Percentiles rank a stretch among this genome's conserved stretches.
Evolutionary conservation across 129 eudicot species (phyloP).

Genomic region (Lonicera japonica): DNA sequence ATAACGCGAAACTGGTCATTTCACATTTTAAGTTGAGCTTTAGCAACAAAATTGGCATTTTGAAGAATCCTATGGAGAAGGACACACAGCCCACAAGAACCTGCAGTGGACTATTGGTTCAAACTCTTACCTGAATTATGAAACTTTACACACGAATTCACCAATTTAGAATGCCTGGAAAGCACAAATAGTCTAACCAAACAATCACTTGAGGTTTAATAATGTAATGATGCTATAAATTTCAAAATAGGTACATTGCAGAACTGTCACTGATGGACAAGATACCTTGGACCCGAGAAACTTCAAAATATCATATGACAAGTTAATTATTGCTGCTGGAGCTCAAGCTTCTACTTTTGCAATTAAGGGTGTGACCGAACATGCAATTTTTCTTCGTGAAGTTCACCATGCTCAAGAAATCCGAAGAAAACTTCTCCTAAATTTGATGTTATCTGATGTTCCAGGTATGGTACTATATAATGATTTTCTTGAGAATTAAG

Average conservation of each 20-base stretch:
- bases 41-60: too few relatives aligned
- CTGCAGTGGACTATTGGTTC: too few relatives aligned
- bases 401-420: constrained; percentile 97
- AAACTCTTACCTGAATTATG: too few relatives aligned
- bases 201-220: too few relatives aligned
- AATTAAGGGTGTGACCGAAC: constrained; percentile 77
- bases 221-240: neutral
- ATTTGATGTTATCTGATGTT: constrained; percentile 87
- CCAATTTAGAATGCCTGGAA: too few relatives aligned
- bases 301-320: constrained; percentile 79
- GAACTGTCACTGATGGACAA: constrained; percentile 65
- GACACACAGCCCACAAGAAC: too few relatives aligned
- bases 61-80: too few relatives aligned
- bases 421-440: constrained; percentile 74
- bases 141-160: too few relatives aligned
- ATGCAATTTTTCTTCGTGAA: constrained; percentile 91
- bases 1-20: too few relatives aligned
- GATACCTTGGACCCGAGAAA: constrained; percentile 57
- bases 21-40: too few relatives aligned
- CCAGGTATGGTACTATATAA: constrained; percentile 51
- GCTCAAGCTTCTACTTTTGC: constrained; percentile 95
- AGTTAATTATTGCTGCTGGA: constrained; percentile 80
- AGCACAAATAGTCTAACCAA: too few relatives aligned
- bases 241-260: constrained; percentile 57
- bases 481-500: neutral